Evolutionary conservation across 495 filamentous ascomycete species (phyloP).

Genomic region (Xylona heveae): DNA sequence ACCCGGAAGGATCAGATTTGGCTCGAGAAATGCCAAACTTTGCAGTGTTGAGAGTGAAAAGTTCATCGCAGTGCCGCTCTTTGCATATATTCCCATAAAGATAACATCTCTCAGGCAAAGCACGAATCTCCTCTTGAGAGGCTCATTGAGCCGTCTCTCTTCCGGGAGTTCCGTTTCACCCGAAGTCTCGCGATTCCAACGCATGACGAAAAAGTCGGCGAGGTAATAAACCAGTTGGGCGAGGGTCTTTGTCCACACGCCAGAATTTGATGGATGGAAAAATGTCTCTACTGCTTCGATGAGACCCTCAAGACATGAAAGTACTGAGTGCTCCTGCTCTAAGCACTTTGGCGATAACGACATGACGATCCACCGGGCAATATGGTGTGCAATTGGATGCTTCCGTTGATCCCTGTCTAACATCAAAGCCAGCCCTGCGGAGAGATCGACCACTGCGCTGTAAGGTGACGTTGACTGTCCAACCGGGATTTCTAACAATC

Average conservation of each 20-base stretch:
- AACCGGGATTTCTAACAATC: constrained; percentile 87
- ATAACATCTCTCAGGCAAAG: constrained; percentile 76
- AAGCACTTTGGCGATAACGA: constrained; percentile 76
- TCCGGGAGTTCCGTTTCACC: constrained; percentile 72
- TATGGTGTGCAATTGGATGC: constrained; percentile 74
- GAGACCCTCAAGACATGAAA: constrained; percentile 74
- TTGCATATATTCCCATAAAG: constrained; percentile 96
- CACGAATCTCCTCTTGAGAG: constrained; percentile 76
- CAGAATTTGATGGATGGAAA: constrained; percentile 95
- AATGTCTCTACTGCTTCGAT: constrained; percentile 96
- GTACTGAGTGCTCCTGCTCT: constrained; percentile 52
- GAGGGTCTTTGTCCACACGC: constrained; percentile 74
- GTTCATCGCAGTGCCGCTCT: constrained; percentile 75
- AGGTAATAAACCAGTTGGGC: constrained; percentile 84
- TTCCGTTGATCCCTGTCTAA: constrained; percentile 84
- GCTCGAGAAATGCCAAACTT: constrained; percentile 74
- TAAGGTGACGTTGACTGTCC: constrained; percentile 92
- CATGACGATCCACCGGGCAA: constrained; percentile 90
- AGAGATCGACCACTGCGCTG: constrained; percentile 54
- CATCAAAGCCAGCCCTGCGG: constrained; percentile 60
- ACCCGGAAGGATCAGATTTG: constrained; percentile 78
- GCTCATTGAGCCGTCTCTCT: constrained; percentile 57
- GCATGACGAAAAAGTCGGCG: constrained; percentile 90
- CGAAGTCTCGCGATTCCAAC: constrained; percentile 87
- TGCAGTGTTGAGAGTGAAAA: constrained; percentile 82